These are phyloP conservation scores for Vaccinium myrtillus DNA, from an alignment of 148 eudicot genomes.

Conservation along the genomic window DNA sequence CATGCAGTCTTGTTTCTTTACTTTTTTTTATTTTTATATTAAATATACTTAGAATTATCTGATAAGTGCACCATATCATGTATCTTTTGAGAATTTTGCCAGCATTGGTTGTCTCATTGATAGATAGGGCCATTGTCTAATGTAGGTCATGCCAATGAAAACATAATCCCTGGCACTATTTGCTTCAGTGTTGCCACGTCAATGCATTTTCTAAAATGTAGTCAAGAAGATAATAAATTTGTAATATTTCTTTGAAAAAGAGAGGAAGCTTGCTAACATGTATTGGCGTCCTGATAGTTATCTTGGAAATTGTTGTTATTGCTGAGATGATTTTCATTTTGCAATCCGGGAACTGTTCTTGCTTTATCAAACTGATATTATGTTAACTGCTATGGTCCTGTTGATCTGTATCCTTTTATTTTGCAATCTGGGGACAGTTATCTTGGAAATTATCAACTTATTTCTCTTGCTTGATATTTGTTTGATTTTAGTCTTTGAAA, in stretches of 20 bases:
- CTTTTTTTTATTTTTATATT: background rate
- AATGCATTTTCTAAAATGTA: constrained; percentile 9
- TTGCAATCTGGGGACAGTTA: background rate
- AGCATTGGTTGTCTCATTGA: background rate
- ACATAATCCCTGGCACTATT: background rate
- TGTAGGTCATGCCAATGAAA: background rate
- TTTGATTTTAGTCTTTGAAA: constrained; percentile 13
- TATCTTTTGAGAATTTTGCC: background rate
- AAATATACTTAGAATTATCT: background rate
- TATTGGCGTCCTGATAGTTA: background rate
- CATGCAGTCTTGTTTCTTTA: background rate
- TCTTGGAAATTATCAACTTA: background rate
- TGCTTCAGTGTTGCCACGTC: background rate
- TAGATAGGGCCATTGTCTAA: background rate
- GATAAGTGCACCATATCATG: background rate
- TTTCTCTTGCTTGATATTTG: constrained; percentile 2
- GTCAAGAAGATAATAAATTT: background rate
- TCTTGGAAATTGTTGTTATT: background rate
- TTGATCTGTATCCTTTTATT: background rate
- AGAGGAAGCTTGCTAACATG: background rate
- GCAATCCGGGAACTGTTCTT: background rate
- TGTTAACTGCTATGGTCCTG: background rate
- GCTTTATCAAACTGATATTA: background rate
- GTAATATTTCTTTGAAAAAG: background rate
- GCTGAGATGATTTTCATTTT: background rate